These are phyloP conservation scores for Talaromyces nanjingensis DNA, from an alignment of 495 filamentous ascomycete genomes.

Conservation along the genomic window DNA sequence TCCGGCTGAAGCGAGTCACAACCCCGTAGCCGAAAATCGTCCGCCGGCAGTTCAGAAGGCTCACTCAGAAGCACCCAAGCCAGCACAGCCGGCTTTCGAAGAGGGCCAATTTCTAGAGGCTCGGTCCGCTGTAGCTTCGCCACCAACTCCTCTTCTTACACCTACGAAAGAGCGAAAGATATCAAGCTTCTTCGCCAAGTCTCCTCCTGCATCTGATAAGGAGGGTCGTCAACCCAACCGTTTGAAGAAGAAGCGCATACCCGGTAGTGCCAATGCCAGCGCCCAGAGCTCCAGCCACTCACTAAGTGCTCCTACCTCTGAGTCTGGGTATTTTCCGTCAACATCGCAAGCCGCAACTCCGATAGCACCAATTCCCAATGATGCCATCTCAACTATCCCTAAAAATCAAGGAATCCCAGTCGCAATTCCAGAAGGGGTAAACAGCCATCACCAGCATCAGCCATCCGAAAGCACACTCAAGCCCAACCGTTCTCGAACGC, in stretches of 20 bases:
- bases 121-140: conserved; percentile 29
- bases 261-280: conserved; percentile 66
- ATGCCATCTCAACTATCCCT: not conserved
- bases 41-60: conserved; percentile 11
- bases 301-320: conserved; percentile 37
- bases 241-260: conserved; percentile 72
- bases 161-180: conserved; percentile 64
- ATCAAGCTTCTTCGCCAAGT: conserved; percentile 61
- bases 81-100: conserved; percentile 34
- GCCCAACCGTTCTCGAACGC: conserved; percentile 57
- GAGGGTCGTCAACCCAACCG: conserved; percentile 68
- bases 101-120: conserved; percentile 12
- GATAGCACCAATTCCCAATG: conserved; percentile 1
- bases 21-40: conserved; percentile 18
- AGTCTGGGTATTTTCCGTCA: conserved; percentile 18
- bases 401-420: not conserved
- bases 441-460: conserved; percentile 13
- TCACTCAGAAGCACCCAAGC: conserved; percentile 14
- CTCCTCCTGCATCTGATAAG: conserved; percentile 52
- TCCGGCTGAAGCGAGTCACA: conserved; percentile 17
- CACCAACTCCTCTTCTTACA: conserved; percentile 44
- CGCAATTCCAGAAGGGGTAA: conserved; percentile 3
- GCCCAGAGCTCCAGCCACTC: conserved; percentile 82
- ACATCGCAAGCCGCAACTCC: conserved; percentile 12
- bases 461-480: conserved; percentile 47